Percentiles rank a stretch among this genome's conserved stretches.
Evolutionary conservation across 2,329 filamentous ascomycete species (phyloP).

Genomic region (Hypomyces perniciosus): DNA sequence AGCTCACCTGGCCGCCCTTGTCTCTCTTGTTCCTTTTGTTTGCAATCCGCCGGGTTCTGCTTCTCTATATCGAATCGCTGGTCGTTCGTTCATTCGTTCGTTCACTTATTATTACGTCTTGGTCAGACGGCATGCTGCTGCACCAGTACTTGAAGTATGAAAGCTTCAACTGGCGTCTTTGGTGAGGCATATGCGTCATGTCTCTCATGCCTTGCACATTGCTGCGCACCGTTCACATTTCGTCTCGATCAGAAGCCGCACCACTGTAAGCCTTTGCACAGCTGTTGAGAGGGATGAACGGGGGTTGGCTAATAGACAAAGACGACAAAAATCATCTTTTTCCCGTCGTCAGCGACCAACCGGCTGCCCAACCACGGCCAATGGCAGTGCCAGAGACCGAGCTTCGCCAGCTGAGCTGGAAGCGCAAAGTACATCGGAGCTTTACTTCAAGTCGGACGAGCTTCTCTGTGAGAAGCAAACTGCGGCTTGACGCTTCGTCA

Average conservation of each 20-base stretch:
- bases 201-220: constrained; percentile 40
- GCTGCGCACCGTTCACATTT: constrained; percentile 37
- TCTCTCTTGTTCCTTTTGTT: constrained; percentile 8
- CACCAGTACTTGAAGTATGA: constrained; percentile 29
- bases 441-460: constrained; percentile 32
- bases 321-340: constrained; percentile 24
- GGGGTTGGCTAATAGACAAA: constrained; percentile 27
- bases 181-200: constrained; percentile 39
- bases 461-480: constrained; percentile 41
- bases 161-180: constrained; percentile 36
- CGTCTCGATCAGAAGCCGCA: constrained; percentile 34
- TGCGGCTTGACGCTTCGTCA: constrained; percentile 39
- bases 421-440: constrained; percentile 17
- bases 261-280: constrained; percentile 31
- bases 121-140: constrained; percentile 15
- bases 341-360: constrained; percentile 24
- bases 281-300: constrained; percentile 23
- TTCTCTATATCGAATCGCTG: constrained; percentile 15
- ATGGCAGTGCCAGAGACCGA: constrained; percentile 20
- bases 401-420: constrained; percentile 15
- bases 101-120: constrained; percentile 12
- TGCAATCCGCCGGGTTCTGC: constrained; percentile 10
- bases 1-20: constrained; percentile 9
- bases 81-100: constrained; percentile 19
- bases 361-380: constrained; percentile 22